These are phyloP conservation scores for Calocybe gangraenosa DNA, from an alignment of 768 basidiomycete species.

Conservation along the genomic window DNA sequence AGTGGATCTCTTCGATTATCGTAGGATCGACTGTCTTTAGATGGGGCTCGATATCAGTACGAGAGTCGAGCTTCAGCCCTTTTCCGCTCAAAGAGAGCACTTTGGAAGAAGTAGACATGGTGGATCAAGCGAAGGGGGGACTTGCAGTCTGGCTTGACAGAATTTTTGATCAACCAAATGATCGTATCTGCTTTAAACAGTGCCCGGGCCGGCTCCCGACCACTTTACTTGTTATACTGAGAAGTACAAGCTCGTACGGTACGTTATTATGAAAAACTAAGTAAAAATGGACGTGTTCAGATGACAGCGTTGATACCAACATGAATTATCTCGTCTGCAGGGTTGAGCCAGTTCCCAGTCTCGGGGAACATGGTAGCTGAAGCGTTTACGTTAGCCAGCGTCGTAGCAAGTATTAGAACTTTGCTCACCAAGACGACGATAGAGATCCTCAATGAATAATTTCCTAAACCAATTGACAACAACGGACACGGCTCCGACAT, in stretches of 20 bases:
- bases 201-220: too few relatives aligned
- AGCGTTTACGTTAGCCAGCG: not conserved
- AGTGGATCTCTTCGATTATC: conserved; percentile 79
- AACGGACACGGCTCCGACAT: conserved; percentile 27
- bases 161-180: too few relatives aligned
- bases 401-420: not conserved
- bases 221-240: too few relatives aligned
- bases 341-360: conserved; percentile 52
- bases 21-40: conserved; percentile 61
- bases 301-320: conserved; percentile 55
- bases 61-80: conserved; percentile 77
- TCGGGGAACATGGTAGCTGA: conserved; percentile 60
- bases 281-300: conserved; percentile 16
- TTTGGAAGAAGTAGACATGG: conserved; percentile 27
- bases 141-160: too few relatives aligned
- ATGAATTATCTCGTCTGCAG: conserved; percentile 60
- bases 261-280: too few relatives aligned
- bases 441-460: conserved; percentile 58
- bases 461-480: conserved; percentile 40
- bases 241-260: too few relatives aligned
- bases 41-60: conserved; percentile 71
- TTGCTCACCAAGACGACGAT: conserved; percentile 48
- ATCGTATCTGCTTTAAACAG: too few relatives aligned
- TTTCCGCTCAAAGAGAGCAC: conserved; percentile 50
- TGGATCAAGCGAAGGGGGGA: too few relatives aligned